Evolutionary conservation across 352 stramenopile genomes (phyloP).

Genomic region (Blastocystis hominis): DNA sequence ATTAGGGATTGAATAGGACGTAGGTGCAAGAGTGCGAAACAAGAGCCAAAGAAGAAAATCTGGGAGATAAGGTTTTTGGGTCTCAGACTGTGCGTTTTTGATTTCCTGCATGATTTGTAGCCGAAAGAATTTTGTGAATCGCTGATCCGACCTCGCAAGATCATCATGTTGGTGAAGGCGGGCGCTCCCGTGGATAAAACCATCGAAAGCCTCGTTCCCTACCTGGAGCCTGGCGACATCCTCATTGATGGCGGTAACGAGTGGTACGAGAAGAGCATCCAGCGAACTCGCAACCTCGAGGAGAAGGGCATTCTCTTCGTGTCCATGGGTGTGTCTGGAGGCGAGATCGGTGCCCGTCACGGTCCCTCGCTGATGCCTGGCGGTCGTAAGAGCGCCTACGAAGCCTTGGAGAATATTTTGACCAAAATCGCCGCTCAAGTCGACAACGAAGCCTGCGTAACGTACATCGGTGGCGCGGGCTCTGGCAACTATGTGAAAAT

Average conservation of each 20-base stretch:
- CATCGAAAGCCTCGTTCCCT: slow-evolving; percentile 63
- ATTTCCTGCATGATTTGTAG: not conserved
- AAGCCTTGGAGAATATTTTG: slow-evolving; percentile 88
- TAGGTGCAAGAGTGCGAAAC: slow-evolving; percentile 81
- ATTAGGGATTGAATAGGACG: not conserved
- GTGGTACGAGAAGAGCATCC: slow-evolving; percentile 93
- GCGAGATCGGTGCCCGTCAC: slow-evolving; percentile 91
- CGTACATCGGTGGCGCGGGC: slow-evolving; percentile 86
- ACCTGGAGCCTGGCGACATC: slow-evolving; percentile 79
- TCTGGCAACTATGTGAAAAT: slow-evolving; percentile 99
- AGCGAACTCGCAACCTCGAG: slow-evolving; percentile 77
- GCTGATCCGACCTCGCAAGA: slow-evolving; percentile 84
- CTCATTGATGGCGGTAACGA: slow-evolving; percentile 98
- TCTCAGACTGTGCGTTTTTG: slow-evolving; percentile 70
- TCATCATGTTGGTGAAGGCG: slow-evolving; percentile 94
- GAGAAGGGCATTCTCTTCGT: slow-evolving; percentile 91
- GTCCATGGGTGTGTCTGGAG: slow-evolving; percentile 94
- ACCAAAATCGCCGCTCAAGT: slow-evolving; percentile 89
- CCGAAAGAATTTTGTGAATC: slow-evolving; percentile 71
- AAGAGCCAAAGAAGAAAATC: slow-evolving; percentile 83
- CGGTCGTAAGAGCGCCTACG: slow-evolving; percentile 84
- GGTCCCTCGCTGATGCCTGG: slow-evolving; percentile 95
- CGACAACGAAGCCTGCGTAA: slow-evolving; percentile 76
- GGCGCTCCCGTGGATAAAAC: slow-evolving; percentile 86
- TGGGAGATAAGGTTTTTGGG: slow-evolving; percentile 77